Evolutionary conservation across 2,329 filamentous ascomycete genomes (phyloP), one percentile per base, ranked within the genome.

Genomic region (Lithohypha guttulata): DNA sequence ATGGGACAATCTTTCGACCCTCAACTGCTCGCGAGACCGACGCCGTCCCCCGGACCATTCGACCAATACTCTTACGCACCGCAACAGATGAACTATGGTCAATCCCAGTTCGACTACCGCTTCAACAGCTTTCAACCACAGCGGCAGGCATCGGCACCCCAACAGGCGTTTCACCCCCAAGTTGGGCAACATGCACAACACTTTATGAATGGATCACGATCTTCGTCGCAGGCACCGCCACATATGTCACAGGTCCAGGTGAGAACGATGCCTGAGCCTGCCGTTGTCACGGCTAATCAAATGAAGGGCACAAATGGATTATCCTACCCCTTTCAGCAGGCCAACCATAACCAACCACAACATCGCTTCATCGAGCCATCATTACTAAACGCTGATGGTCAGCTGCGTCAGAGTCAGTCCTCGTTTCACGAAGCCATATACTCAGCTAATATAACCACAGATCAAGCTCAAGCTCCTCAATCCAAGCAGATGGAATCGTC

Each of bases 91-190:
- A 26, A 26, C 21, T 41, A 41, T 22, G 27, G 27, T 35, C 48
- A 48, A 15, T 31, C 34, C 17, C 40, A 28, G 9, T 45, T 48
- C 34, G 40, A 39, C n/a, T 48, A 41, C 34, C 30, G 34, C 17
- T 28, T 20, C 22, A 46, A 51, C 26, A 28, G 33, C 29, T 50
- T 46, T 30, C 36, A 42, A 11, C 11, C 36, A 6, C 47, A 48
- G 27, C 44, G 44, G 14, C 50, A 47, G 25, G 41, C 38, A 13
- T 38, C 44, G 2, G 42, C 43, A 9, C 44, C 46, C 14, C 35
- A 43, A 5, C 37, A 41, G 57, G 45, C 57, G 53, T n/a, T 53
- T 59, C 9, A 19, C 8, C 59, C 59, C 36, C 56, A 51, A 39
- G 40, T 45, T 35, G 46, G 32, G 32, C 55, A 54, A 23, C 54